A percentile compares a stretch with the other conserved stretches of the same genome.
phyloP scores from a whole-genome alignment of 371 early-diverging fungal species.

The Funneliformis caledonium region DNA sequence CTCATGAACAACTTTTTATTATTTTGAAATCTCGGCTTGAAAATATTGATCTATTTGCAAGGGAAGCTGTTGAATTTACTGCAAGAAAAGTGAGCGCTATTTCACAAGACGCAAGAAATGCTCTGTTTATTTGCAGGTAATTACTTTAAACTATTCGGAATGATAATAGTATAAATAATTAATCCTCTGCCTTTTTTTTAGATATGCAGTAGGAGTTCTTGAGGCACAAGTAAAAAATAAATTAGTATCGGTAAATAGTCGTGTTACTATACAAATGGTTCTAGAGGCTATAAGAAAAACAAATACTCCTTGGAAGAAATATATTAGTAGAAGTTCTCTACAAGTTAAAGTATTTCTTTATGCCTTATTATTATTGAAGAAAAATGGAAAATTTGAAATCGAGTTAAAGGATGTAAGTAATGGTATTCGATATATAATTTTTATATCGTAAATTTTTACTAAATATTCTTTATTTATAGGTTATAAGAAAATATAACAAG shows the following conservation, averaged over 20 bases:
- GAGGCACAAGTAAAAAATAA: conserved; percentile 54
- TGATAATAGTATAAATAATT: conserved; percentile 1
- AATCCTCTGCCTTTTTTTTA: conserved; percentile 14
- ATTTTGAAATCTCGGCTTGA: conserved; percentile 84
- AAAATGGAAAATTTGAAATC: conserved; percentile 75
- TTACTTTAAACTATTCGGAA: background rate
- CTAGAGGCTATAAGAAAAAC: conserved; percentile 82
- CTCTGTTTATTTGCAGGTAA: conserved; percentile 90
- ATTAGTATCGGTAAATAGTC: conserved; percentile 38
- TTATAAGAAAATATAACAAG: conserved; percentile 63
- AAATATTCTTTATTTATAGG: conserved; percentile 36
- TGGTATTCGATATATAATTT: conserved; percentile 37
- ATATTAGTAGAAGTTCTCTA: conserved; percentile 71
- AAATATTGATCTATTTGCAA: conserved; percentile 74
- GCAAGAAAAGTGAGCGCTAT: conserved; percentile 95
- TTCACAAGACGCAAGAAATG: conserved; percentile 96
- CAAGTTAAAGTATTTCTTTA: conserved; percentile 89
- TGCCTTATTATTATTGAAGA: conserved; percentile 68
- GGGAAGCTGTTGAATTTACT: conserved; percentile 90
- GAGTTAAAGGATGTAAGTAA: conserved; percentile 70
- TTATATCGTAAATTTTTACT: background rate
- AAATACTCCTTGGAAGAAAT: conserved; percentile 72
- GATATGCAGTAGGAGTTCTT: conserved; percentile 85
- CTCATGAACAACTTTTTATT: conserved; percentile 76
- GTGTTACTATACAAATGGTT: conserved; percentile 78